Percentiles rank a stretch among this genome's conserved stretches.
Evolutionary conservation across 2,329 filamentous ascomycete species (phyloP).

Genomic region (Botrytis elliptica): DNA sequence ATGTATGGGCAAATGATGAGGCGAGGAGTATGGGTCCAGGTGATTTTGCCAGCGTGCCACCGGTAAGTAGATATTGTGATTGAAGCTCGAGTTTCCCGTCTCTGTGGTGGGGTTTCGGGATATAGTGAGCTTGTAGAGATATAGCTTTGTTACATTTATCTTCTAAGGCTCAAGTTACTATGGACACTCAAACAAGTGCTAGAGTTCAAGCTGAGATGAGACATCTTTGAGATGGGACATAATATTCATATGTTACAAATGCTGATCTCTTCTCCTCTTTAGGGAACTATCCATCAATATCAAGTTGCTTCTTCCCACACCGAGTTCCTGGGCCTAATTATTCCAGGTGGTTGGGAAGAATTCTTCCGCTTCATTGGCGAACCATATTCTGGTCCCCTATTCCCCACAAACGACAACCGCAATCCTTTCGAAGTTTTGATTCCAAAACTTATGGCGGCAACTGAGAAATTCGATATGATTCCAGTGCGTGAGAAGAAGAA

Average conservation of each 20-base stretch:
- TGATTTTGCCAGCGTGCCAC: constrained; percentile 58
- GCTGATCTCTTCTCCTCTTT: not conserved
- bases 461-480: constrained; percentile 55
- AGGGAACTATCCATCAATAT: constrained; percentile 55
- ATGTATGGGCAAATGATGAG: constrained; percentile 58
- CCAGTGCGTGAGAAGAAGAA: constrained; percentile 50
- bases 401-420: constrained; percentile 53
- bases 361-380: constrained; percentile 60
- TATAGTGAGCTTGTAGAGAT: not conserved
- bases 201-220: not conserved
- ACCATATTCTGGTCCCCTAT: constrained; percentile 49
- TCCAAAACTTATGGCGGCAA: constrained; percentile 55
- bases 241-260: not conserved
- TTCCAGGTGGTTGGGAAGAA: constrained; percentile 58
- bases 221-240: not conserved
- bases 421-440: constrained; percentile 51
- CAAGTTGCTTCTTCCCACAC: constrained; percentile 54
- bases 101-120: not conserved
- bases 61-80: constrained; percentile 40
- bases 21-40: constrained; percentile 53
- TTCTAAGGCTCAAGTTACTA: not conserved
- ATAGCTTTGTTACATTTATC: not conserved
- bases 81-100: not conserved
- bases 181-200: not conserved
- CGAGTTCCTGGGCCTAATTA: constrained; percentile 54